Base-by-base conservation (phyloP, 2,329 filamentous ascomycete species). In the Monascus ruber region DNA sequence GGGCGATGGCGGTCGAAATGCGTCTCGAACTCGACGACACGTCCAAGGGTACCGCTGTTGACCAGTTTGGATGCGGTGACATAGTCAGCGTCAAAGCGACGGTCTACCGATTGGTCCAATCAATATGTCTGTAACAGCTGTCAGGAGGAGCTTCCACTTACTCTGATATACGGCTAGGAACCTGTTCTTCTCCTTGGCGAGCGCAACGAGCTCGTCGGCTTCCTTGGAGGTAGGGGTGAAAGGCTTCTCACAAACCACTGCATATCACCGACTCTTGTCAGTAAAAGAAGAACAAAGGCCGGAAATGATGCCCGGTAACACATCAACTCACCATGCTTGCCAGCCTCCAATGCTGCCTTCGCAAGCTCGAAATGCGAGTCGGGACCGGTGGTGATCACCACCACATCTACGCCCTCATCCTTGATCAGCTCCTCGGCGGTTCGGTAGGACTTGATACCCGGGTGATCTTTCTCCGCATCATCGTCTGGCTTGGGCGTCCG, bases 31-130 rank as follows among this genome's bases (percentile, higher is more conserved):
- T 89, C 83, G 39, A 82, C 72, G 31, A 88, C 64, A n/a, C 83
- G 73, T 39, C 84, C 85, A 4, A 89, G 67, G 0, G 66, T 66
- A 31, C 71, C 74, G 26, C 73, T 69, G 8, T 64, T 61, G 29
- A 87, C 52, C 25, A 88, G 70, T 48, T 78, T 71, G 49, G 69
- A 70, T 34, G 86, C 68, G 0, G 83, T 85, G 34, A 82, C 62
- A 63, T 85, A 91, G 62, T 89, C 85, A 28, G 76, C 69, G 56
- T 91, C 85, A 75, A 77, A 89, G 38, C 85, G 71, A 26, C 85
- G 76, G 66, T 86, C 60, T 65, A 38, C 36, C 1, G 33, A 29
- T 33, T 17, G 17, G 11, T 11, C 26, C 31, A 35, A 25, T 17
- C 6, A 9, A 33, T 24, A 10, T 4, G 8, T 31, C 24, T 5